phyloP scores from a whole-genome alignment of 2,329 filamentous ascomycete genomes.

The Coleophoma crateriformis region DNA sequence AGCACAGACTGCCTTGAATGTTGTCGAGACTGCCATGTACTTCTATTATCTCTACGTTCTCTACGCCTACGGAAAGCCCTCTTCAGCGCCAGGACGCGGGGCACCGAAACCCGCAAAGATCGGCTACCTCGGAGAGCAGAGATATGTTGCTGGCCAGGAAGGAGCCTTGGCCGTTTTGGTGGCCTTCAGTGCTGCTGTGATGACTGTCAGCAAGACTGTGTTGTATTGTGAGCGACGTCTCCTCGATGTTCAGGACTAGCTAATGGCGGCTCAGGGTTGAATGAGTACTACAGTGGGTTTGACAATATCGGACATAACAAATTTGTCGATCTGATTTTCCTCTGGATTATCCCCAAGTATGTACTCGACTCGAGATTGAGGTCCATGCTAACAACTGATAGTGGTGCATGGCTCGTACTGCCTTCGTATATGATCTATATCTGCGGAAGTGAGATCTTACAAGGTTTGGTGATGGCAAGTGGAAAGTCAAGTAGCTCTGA shows the following conservation, averaged over 20 bases:
- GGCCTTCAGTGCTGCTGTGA: conserved; percentile 51
- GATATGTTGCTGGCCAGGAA: conserved; percentile 42
- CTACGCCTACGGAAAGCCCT: conserved; percentile 32
- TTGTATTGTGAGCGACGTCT: conserved; percentile 51
- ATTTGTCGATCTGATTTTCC: conserved; percentile 40
- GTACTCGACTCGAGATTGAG: conserved; percentile 18
- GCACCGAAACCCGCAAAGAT: conserved; percentile 24
- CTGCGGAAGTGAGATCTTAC: conserved; percentile 55
- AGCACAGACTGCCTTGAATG: conserved; percentile 55
- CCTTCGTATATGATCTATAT: conserved; percentile 57
- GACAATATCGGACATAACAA: conserved; percentile 58
- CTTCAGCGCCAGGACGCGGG: conserved; percentile 19
- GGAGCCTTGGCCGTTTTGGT: conserved; percentile 52
- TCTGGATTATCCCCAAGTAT: conserved; percentile 66
- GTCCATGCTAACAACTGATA: conserved; percentile 25
- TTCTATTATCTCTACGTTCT: conserved; percentile 53
- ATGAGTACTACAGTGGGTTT: conserved; percentile 56
- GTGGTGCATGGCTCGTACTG: conserved; percentile 59
- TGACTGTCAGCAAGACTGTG: conserved; percentile 64
- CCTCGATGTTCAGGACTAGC: too few relatives aligned
- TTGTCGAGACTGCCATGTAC: conserved; percentile 54
- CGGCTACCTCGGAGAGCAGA: conserved; percentile 40
- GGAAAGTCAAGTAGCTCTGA: conserved; percentile 15
- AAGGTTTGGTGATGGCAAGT: conserved; percentile 44
- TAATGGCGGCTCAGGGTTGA: conserved; percentile 35